Percentiles rank a stretch among this genome's conserved stretches.
phyloP scores from a whole-genome alignment of 148 eudicot species.

The Cornus florida region DNA sequence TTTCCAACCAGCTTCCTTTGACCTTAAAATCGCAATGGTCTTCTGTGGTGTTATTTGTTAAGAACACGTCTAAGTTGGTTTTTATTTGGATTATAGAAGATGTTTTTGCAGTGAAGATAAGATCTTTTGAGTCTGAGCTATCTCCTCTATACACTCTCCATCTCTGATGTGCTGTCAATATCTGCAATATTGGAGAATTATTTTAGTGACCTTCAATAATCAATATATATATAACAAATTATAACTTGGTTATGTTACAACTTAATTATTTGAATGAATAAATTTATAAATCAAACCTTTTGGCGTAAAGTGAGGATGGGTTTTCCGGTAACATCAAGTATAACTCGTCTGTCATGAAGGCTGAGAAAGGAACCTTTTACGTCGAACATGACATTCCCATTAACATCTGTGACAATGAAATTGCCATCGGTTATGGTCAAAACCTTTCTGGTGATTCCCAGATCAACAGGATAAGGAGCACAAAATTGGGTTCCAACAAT shows the following conservation, averaged over 20 bases:
- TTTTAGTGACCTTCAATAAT: too few relatives aligned
- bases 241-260: too few relatives aligned
- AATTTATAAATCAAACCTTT: conserved; percentile 17
- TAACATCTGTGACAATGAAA: conserved; percentile 30
- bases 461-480: conserved; percentile 27
- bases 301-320: conserved; percentile 32
- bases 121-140: conserved; percentile 23
- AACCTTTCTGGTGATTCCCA: conserved; percentile 26
- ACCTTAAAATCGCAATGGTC: conserved; percentile 26
- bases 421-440: conserved; percentile 29
- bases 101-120: conserved; percentile 24
- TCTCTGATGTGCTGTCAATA: conserved; percentile 20
- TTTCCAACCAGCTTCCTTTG: conserved; percentile 26
- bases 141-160: conserved; percentile 44
- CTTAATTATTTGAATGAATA: too few relatives aligned
- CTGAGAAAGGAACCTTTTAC: conserved; percentile 20
- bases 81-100: conserved; percentile 24
- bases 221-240: too few relatives aligned
- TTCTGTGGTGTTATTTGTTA: conserved; percentile 22
- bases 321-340: conserved; percentile 23
- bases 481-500: conserved; percentile 34
- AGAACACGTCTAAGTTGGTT: conserved; percentile 32
- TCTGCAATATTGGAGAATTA: conserved; percentile 6
- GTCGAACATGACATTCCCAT: conserved; percentile 28
- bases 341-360: conserved; percentile 12